phyloP scores from a whole-genome alignment of 352 stramenopile species.

The Elongisporangium anandrum region DNA sequence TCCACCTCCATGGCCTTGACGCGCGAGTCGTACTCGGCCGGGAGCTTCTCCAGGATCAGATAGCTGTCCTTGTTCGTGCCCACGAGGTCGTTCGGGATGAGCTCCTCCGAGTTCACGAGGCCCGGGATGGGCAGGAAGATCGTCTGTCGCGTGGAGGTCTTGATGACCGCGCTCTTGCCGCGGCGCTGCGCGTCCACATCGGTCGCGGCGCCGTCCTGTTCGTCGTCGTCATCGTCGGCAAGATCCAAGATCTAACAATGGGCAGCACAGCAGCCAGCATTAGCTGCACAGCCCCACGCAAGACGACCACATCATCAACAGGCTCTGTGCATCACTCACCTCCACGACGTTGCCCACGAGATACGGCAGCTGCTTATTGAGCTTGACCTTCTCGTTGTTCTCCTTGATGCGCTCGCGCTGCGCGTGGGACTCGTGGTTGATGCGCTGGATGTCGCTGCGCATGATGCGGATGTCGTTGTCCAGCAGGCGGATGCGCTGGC shows the following conservation, averaged over 20 bases:
- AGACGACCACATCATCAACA: no score
- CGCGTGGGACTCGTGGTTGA: constrained; percentile 94
- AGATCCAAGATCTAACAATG: constrained; percentile 64
- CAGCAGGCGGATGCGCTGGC: constrained; percentile 93
- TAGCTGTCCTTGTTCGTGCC: constrained; percentile 99
- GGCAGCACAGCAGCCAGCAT: neutral
- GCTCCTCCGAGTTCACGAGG: constrained; percentile 92
- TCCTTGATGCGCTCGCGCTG: constrained; percentile 96
- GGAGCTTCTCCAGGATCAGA: constrained; percentile 98
- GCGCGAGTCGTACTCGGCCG: constrained; percentile 97
- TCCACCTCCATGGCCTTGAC: constrained; percentile 98
- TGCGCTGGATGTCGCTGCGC: constrained; percentile 95
- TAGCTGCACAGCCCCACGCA: neutral
- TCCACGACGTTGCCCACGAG: constrained; percentile 99
- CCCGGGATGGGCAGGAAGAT: constrained; percentile 99
- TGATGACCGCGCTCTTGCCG: constrained; percentile 96
- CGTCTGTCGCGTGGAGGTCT: constrained; percentile 97
- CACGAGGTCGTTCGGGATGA: constrained; percentile 97
- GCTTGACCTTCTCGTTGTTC: constrained; percentile 99
- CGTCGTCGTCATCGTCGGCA: constrained; percentile 86
- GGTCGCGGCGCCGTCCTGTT: constrained; percentile 91
- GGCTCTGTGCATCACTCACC: constrained; percentile 48
- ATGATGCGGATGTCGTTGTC: constrained; percentile 98
- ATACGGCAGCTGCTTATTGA: constrained; percentile 99
- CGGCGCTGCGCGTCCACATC: constrained; percentile 91